Base-by-base conservation (phyloP, 2,329 filamentous ascomycete species). In the Epichloe glyceriae region DNA sequence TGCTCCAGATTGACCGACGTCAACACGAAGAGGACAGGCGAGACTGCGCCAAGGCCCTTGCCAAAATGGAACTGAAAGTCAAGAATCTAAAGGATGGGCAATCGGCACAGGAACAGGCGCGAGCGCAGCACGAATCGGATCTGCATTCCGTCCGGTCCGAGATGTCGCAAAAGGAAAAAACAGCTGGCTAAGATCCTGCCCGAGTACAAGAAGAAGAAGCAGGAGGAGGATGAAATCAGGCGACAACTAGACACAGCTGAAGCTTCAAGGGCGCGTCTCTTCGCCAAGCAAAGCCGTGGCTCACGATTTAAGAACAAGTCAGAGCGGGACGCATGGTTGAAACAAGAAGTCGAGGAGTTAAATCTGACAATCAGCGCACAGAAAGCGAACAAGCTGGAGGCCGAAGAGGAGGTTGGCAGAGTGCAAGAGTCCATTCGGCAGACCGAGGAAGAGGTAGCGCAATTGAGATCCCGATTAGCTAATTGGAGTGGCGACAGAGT, bases 21-120 rank as follows among this genome's bases (percentile, higher is more conserved):
- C 89, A 97, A 62, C 76, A 94, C 7, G 93, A 98, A 59, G 86
- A 91, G 55, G 93, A 98, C 61, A 83, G 89, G 55, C 85, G 86
- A 47, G 88, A 95, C 38, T 80, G 80, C 33, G 85, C 89, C 5
- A 87, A 88, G 61, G 71, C 78, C 7, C 82, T 86, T 58, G 94
- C 93, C 4, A 90, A 95, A 65, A 77, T 86, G 2, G 93, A 98
- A 66, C 74, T 97, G 35, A 85, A 88, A 54, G 78, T 88, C 51
- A 94, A 93, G 64, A 82, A 80, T 42, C 72, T 97, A 35, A 79
- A 80, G n/a, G 88, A 94, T 59, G 88, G 86, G 47, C 86, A 94
- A 64, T 85, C 84, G 4, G 77, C 83, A 7, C 81, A 86, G 11
- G 84, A 95, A 57, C 80, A 88, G 59, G 76, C 83, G 4, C 85